These are phyloP conservation scores for Pelargonium australe DNA, from an alignment of 441 rosid species.

Conservation along the genomic window DNA sequence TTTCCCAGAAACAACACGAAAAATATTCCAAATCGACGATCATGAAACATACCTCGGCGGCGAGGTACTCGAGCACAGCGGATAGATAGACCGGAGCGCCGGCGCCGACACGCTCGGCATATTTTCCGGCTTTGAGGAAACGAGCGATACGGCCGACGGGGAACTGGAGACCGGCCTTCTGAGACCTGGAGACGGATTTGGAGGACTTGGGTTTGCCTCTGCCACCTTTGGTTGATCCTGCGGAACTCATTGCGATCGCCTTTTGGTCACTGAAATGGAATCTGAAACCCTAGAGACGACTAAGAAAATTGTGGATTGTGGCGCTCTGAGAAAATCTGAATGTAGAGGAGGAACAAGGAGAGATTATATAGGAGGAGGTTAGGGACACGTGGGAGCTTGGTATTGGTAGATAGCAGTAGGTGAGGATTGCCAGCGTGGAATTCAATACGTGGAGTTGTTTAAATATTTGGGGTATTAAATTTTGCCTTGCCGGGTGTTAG, in stretches of 20 bases:
- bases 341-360: not conserved
- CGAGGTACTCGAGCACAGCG: slow-evolving; percentile 84
- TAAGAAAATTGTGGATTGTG: not conserved
- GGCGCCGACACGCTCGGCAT: slow-evolving; percentile 94
- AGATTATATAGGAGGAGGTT: not conserved
- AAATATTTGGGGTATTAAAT: too few species aligned
- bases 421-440: too few species aligned
- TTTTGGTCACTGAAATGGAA: not conserved
- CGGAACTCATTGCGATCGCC: slow-evolving; percentile 22
- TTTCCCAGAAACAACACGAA: too few species aligned
- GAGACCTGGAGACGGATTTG: slow-evolving; percentile 55
- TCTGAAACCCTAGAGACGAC: not conserved
- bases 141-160: slow-evolving; percentile 96
- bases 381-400: not conserved
- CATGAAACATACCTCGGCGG: slow-evolving; percentile 58
- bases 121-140: slow-evolving; percentile 90
- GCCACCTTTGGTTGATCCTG: slow-evolving; percentile 33
- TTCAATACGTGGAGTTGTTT: too few species aligned
- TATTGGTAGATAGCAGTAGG: too few species aligned
- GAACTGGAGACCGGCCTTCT: slow-evolving; percentile 82
- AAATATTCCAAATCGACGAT: too few species aligned
- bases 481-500: too few species aligned
- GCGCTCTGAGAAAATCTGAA: not conserved
- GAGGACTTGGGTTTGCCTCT: slow-evolving; percentile 41
- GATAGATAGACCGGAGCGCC: slow-evolving; percentile 97